Conservation (phyloP, 495 filamentous ascomycete species). For the Daldinia decipiens region DNA sequence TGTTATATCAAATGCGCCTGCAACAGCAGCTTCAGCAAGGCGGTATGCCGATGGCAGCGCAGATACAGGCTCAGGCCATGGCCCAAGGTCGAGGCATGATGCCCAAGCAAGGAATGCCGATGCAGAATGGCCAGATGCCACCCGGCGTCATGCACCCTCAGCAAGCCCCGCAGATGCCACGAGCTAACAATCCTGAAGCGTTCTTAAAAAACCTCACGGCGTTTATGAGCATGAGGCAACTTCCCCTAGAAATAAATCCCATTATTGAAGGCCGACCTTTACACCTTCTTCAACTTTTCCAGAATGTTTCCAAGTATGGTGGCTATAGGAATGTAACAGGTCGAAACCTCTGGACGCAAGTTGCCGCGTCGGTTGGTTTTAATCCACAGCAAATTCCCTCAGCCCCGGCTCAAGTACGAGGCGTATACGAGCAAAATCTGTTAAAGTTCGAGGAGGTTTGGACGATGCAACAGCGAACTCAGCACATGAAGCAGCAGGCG, state of each 20-base stretch:
- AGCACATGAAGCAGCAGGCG: constrained; percentile 65
- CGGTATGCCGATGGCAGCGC: constrained; percentile 61
- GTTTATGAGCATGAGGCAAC: constrained; percentile 76
- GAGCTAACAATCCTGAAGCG: constrained; percentile 63
- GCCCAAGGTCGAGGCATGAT: constrained; percentile 61
- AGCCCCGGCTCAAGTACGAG: constrained; percentile 73
- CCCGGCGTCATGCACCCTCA: constrained; percentile 57
- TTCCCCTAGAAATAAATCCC: constrained; percentile 76
- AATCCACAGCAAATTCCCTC: constrained; percentile 70
- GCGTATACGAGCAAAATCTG: constrained; percentile 78
- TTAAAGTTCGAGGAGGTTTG: constrained; percentile 78
- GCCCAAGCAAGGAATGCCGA: constrained; percentile 58
- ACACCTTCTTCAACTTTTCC: constrained; percentile 78
- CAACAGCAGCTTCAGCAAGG: constrained; percentile 72
- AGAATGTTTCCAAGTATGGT: constrained; percentile 72
- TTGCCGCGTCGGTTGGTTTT: constrained; percentile 75
- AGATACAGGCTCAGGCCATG: constrained; percentile 57
- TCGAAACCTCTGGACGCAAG: constrained; percentile 74
- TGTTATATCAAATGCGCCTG: constrained; percentile 72
- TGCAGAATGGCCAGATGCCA: constrained; percentile 59
- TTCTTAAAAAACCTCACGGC: constrained; percentile 78
- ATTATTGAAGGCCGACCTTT: constrained; percentile 74
- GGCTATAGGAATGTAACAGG: constrained; percentile 79
- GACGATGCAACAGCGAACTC: constrained; percentile 66
- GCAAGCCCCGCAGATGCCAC: constrained; percentile 46